A percentile compares a stretch with the other conserved stretches of the same genome.
Conservation (phyloP, 1,139 yeast genomes). For the Hemisphaericaspora lyxosophila region DNA sequence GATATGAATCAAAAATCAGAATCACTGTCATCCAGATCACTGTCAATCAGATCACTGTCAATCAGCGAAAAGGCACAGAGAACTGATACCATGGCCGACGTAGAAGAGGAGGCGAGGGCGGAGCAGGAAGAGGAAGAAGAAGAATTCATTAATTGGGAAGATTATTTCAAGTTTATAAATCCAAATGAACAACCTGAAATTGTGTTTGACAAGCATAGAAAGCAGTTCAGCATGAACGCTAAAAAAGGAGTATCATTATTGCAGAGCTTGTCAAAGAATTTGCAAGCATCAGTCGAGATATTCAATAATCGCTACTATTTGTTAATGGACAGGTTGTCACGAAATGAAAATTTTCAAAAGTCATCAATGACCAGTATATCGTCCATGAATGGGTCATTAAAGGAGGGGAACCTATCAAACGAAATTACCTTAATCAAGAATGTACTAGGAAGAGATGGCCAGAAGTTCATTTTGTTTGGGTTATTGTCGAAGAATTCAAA, state of each 20-base stretch:
- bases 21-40: no score
- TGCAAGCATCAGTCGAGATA: constrained; percentile 25
- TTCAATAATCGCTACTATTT: constrained; percentile 53
- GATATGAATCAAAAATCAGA: constrained; percentile 29
- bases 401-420: constrained; percentile 29
- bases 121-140: no score
- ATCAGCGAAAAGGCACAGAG: constrained; percentile 22
- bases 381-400: constrained; percentile 30
- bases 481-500: constrained; percentile 60
- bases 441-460: constrained; percentile 79
- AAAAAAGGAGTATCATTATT: constrained; percentile 13
- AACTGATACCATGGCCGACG: constrained; percentile 35
- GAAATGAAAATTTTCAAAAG: constrained; percentile 74
- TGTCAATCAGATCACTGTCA: no score
- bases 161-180: constrained; percentile 65
- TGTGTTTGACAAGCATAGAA: constrained; percentile 62
- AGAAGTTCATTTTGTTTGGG: constrained; percentile 76
- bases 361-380: constrained; percentile 43
- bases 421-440: constrained; percentile 78
- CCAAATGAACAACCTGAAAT: constrained; percentile 68
- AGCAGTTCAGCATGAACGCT: constrained; percentile 53
- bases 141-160: constrained; percentile 58
- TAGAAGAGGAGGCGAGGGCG: no score
- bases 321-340: constrained; percentile 64
- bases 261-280: constrained; percentile 19